Evolutionary conservation across 305 asterid species (phyloP).

Genomic region (Rubia peregrina): DNA sequence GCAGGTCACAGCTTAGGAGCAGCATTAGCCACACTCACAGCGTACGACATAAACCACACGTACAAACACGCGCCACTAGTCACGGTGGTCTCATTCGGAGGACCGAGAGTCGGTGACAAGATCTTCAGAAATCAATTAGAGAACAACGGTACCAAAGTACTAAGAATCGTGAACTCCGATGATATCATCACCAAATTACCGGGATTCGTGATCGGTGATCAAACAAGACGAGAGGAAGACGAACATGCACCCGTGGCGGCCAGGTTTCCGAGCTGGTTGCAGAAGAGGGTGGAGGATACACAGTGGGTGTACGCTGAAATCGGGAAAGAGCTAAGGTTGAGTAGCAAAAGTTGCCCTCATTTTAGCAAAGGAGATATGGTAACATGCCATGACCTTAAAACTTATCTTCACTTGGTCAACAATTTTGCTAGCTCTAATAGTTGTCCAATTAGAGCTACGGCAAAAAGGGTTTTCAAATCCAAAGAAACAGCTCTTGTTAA

Average conservation of each 20-base stretch:
- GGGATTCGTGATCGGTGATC: slow-evolving; percentile 56
- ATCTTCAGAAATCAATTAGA: slow-evolving; percentile 52
- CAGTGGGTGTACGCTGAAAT: slow-evolving; percentile 82
- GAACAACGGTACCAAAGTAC: slow-evolving; percentile 53
- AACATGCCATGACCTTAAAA: slow-evolving; percentile 68
- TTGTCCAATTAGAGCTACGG: slow-evolving; percentile 71
- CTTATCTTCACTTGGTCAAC: slow-evolving; percentile 62
- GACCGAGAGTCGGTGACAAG: slow-evolving; percentile 77
- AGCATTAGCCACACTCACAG: slow-evolving; percentile 75
- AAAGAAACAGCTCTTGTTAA: slow-evolving; percentile 20
- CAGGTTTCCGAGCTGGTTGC: slow-evolving; percentile 43
- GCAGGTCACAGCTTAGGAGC: slow-evolving; percentile 98
- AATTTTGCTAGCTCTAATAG: slow-evolving; percentile 48
- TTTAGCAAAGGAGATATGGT: slow-evolving; percentile 44
- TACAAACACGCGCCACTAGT: slow-evolving; percentile 56
- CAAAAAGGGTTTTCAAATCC: slow-evolving; percentile 43
- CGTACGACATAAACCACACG: slow-evolving; percentile 56
- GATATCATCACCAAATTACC: slow-evolving; percentile 80
- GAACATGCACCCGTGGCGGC: slow-evolving; percentile 11
- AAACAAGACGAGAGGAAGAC: background rate
- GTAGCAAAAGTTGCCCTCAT: slow-evolving; percentile 54
- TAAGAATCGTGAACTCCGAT: slow-evolving; percentile 75
- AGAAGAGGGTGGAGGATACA: slow-evolving; percentile 46
- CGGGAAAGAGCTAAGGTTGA: slow-evolving; percentile 63
- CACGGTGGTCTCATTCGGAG: slow-evolving; percentile 86